Conservation (phyloP, 768 basidiomycete genomes). For the Sistotremastrum suecicum region DNA sequence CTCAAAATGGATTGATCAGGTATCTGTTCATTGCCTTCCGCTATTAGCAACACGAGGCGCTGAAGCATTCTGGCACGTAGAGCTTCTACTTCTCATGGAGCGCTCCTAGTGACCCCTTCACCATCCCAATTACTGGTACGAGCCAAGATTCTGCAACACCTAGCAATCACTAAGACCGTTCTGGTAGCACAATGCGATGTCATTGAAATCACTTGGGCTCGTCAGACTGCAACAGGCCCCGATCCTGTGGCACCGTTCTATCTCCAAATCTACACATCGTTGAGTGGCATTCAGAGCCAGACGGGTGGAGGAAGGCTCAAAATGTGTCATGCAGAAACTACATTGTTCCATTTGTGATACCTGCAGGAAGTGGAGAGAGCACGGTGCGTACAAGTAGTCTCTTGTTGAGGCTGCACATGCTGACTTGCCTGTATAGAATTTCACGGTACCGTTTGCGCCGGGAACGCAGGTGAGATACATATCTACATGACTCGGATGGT, state of each 20-base stretch:
- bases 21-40: too few relatives aligned
- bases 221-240: constrained; percentile 21
- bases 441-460: constrained; percentile 43
- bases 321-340: constrained; percentile 22
- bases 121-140: constrained; percentile 18
- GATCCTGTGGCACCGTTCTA: constrained; percentile 42
- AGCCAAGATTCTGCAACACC: not conserved
- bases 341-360: constrained; percentile 36
- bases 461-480: constrained; percentile 32
- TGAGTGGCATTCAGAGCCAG: constrained; percentile 15
- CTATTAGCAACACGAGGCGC: too few relatives aligned
- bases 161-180: not conserved
- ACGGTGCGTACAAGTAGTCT: constrained; percentile 25
- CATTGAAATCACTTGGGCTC: constrained; percentile 16
- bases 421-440: constrained; percentile 26
- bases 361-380: constrained; percentile 29
- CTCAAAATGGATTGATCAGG: too few relatives aligned
- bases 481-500: not conserved
- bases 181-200: constrained; percentile 20
- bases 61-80: constrained; percentile 2
- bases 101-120: constrained; percentile 14
- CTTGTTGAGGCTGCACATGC: not conserved
- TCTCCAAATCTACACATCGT: constrained; percentile 51
- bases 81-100: constrained; percentile 20
- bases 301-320: not conserved